These are phyloP conservation scores for Dactylellina leptospora DNA, from an alignment of 2,329 filamentous ascomycete species.

Conservation along the genomic window DNA sequence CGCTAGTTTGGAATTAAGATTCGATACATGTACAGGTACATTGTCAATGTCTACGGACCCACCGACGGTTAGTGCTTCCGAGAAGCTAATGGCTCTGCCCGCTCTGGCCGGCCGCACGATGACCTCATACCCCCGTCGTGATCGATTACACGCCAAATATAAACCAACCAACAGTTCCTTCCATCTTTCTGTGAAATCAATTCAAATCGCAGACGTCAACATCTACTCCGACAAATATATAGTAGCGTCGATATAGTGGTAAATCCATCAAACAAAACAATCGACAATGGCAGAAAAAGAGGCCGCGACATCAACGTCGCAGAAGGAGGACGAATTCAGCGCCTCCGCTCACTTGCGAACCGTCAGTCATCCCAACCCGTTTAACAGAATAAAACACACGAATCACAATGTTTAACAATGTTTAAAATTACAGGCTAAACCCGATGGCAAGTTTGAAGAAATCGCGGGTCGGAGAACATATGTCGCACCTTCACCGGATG, in stretches of 20 bases:
- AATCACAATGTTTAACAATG: neutral
- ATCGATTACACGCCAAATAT: no score
- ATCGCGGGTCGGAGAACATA: constrained; percentile 44
- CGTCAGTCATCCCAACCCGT: neutral
- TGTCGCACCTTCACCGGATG: constrained; percentile 32
- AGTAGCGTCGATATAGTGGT: neutral
- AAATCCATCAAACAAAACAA: neutral
- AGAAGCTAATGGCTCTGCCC: no score
- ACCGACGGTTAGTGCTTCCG: no score
- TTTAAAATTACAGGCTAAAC: constrained; percentile 16
- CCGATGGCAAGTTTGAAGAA: constrained; percentile 42
- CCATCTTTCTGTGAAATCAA: no score
- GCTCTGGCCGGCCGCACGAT: no score
- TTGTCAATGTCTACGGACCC: no score
- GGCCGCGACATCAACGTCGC: constrained; percentile 2
- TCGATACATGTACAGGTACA: no score
- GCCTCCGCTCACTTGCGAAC: constrained; percentile 28
- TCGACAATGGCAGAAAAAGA: neutral
- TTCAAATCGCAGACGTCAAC: no score
- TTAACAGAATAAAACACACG: neutral
- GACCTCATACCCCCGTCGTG: no score
- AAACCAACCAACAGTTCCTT: no score
- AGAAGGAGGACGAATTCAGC: constrained; percentile 6
- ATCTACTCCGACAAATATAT: neutral
- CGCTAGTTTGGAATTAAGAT: no score